Percentiles rank a stretch among this genome's conserved stretches.
Conservation (phyloP, 2,329 filamentous ascomycete genomes). For the Nigrospora osmanthi region DNA sequence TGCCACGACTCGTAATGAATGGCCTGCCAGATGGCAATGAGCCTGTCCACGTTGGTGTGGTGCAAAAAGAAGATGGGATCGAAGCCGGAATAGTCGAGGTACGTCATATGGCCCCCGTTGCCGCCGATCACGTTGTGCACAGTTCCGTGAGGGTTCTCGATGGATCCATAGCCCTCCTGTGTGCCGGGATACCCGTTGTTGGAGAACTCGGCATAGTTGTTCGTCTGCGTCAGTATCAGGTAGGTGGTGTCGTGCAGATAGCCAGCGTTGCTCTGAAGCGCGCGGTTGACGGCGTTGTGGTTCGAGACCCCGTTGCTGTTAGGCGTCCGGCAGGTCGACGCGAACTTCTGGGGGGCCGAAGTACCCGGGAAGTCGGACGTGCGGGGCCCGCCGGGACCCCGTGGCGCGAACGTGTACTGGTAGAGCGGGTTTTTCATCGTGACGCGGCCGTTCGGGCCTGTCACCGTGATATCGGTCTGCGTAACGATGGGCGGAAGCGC, state of each 20-base stretch:
- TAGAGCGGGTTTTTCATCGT: neutral
- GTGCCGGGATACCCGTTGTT: conserved; percentile 1
- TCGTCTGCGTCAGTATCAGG: conserved; percentile 1
- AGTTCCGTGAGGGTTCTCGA: conserved; percentile 15
- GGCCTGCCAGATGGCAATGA: conserved; percentile 18
- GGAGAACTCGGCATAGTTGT: conserved; percentile 2
- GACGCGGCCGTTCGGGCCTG: neutral
- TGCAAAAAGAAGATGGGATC: conserved; percentile 19
- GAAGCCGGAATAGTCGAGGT: conserved; percentile 14
- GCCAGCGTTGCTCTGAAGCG: neutral
- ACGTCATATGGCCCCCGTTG: conserved; percentile 14
- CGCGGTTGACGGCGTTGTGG: neutral
- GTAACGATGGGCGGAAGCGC: conserved; percentile 9
- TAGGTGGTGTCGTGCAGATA: conserved; percentile 3
- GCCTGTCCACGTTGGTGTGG: conserved; percentile 13
- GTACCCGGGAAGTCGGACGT: neutral
- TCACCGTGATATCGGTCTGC: neutral
- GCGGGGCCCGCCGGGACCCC: neutral
- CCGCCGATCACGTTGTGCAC: conserved; percentile 10
- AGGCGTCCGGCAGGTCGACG: neutral
- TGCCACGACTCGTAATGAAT: conserved; percentile 9
- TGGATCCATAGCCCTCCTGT: conserved; percentile 6
- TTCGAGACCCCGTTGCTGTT: neutral
- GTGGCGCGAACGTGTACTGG: neutral
- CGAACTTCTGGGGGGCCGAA: neutral